Evolutionary conservation across 768 basidiomycete genomes (phyloP).

Genomic region (Cystobasidium tubakii): DNA sequence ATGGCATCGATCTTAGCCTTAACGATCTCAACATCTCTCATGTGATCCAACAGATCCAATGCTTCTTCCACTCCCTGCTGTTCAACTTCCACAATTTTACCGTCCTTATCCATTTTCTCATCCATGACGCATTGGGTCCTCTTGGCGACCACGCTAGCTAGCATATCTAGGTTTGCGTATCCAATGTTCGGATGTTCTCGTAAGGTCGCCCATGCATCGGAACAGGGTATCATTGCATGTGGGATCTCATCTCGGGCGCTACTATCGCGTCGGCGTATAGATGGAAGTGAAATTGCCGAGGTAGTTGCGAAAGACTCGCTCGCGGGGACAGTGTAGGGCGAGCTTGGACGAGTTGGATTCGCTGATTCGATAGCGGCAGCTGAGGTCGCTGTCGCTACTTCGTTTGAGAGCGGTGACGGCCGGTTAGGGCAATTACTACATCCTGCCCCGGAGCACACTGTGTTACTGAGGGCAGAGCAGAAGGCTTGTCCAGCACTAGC

Average conservation of each 20-base stretch:
- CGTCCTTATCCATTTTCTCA: background rate
- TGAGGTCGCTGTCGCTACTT: background rate
- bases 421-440: constrained; percentile 58
- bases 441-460: constrained; percentile 55
- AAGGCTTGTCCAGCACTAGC: constrained; percentile 31
- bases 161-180: constrained; percentile 69
- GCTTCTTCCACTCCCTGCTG: constrained; percentile 46
- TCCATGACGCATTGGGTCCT: constrained; percentile 60
- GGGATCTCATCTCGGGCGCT: constrained; percentile 41
- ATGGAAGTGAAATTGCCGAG: constrained; percentile 29
- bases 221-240: constrained; percentile 66
- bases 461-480: constrained; percentile 48
- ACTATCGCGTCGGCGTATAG: constrained; percentile 39
- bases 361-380: constrained; percentile 1
- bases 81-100: constrained; percentile 39
- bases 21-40: background rate
- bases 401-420: constrained; percentile 14
- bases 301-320: background rate
- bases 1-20: background rate
- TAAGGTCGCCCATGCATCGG: constrained; percentile 54
- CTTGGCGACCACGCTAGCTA: constrained; percentile 83
- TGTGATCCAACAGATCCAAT: constrained; percentile 43
- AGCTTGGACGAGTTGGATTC: constrained; percentile 37
- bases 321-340: background rate
- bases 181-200: constrained; percentile 83